Conservation (phyloP, 331 rosid species). For the Spiraea crenata region DNA sequence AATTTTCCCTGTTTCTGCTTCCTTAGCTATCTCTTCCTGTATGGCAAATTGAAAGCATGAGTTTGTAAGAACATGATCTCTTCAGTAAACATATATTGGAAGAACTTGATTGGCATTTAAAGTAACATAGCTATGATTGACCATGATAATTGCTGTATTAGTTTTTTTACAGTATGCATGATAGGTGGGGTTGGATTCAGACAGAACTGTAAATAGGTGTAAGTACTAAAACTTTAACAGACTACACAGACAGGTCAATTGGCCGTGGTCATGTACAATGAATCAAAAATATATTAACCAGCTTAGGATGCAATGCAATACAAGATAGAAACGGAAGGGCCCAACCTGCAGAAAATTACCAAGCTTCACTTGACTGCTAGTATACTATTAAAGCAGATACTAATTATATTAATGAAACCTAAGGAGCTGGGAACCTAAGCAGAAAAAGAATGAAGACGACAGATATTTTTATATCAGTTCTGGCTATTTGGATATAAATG, state of each 20-base stretch:
- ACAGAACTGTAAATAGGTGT: background rate
- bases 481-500: background rate
- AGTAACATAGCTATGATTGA: background rate
- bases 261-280: background rate
- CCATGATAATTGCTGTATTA: background rate
- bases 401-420: background rate
- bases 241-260: background rate
- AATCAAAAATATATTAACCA: background rate
- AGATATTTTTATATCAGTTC: slow-evolving; percentile 1
- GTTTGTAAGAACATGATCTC: background rate
- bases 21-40: slow-evolving; percentile 75
- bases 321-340: background rate
- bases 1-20: slow-evolving; percentile 76
- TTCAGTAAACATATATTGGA: background rate
- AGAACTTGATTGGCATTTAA: background rate
- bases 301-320: background rate
- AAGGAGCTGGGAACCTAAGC: background rate
- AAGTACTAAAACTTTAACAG: background rate
- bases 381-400: background rate
- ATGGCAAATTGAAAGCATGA: slow-evolving; percentile 20
- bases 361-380: slow-evolving; percentile 6
- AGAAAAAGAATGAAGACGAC: background rate
- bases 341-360: slow-evolving; percentile 1
- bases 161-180: background rate
- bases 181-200: slow-evolving; percentile 6